Conservation (phyloP, 306 rosid genomes). For the Sicyos edulis region DNA sequence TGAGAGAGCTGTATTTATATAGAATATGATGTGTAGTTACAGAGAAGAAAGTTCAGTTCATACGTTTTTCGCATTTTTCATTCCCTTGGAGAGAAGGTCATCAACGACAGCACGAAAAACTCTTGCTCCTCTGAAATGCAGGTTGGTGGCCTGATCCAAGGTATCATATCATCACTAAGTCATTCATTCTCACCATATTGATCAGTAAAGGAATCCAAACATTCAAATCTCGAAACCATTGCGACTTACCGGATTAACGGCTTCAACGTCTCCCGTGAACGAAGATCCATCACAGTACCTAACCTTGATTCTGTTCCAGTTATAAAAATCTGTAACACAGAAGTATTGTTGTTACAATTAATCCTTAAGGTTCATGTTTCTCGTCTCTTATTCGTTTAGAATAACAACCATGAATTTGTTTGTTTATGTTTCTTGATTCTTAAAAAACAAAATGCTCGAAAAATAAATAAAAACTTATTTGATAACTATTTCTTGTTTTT, state of each 20-base stretch:
- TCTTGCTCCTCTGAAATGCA: constrained; percentile 90
- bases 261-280: constrained; percentile 85
- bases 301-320: constrained; percentile 85
- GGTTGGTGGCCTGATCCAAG: constrained; percentile 55
- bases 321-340: constrained; percentile 55
- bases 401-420: too few relatives aligned
- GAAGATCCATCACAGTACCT: constrained; percentile 93
- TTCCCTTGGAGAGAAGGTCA: constrained; percentile 76
- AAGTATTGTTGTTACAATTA: constrained; percentile 10
- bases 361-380: background rate
- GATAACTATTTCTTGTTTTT: too few relatives aligned
- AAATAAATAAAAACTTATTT: too few relatives aligned
- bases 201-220: background rate
- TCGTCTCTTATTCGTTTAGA: too few relatives aligned
- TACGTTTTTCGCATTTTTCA: constrained; percentile 82
- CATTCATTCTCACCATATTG: constrained; percentile 10
- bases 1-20: background rate
- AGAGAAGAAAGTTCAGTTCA: background rate
- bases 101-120: constrained; percentile 58
- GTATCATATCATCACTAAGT: constrained; percentile 7
- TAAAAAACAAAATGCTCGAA: too few relatives aligned
- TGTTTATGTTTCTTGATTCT: too few relatives aligned
- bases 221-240: constrained; percentile 5
- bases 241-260: constrained; percentile 66
- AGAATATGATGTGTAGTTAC: background rate